phyloP scores from a whole-genome alignment of 2,329 filamentous ascomycete genomes.

The Fusarium pseudograminearum region DNA sequence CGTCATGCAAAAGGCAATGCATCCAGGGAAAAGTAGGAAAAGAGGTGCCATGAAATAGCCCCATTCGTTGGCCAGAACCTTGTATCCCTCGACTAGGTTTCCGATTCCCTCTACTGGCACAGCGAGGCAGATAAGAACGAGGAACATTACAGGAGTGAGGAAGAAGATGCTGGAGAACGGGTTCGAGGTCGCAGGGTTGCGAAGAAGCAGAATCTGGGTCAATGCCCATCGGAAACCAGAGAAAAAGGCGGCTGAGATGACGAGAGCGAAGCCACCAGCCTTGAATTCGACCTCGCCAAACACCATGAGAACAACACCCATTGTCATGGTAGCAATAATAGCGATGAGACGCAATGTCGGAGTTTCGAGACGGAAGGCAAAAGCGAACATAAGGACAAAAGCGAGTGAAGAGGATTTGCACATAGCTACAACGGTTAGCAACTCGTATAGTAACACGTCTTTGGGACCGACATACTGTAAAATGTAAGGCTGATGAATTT shows the following conservation, averaged over 20 bases:
- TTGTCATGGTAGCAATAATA: conserved; percentile 92
- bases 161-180: conserved; percentile 98
- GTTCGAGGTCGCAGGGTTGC: conserved; percentile 94
- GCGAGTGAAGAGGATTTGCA: conserved; percentile 97
- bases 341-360: conserved; percentile 86
- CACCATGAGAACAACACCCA: conserved; percentile 97
- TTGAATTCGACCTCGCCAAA: conserved; percentile 94
- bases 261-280: conserved; percentile 85
- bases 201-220: conserved; percentile 94
- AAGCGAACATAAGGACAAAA: conserved; percentile 95
- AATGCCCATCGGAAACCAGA: conserved; percentile 98
- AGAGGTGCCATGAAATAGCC: conserved; percentile 74
- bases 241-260: conserved; percentile 94
- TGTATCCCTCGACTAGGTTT: conserved; percentile 74
- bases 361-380: conserved; percentile 89
- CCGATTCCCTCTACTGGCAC: conserved; percentile 85
- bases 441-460: not conserved
- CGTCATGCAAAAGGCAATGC: conserved; percentile 96
- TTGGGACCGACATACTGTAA: conserved; percentile 73
- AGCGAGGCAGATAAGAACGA: conserved; percentile 82
- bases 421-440: conserved; percentile 72
- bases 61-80: conserved; percentile 72
- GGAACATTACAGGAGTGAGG: conserved; percentile 96
- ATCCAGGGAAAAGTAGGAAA: conserved; percentile 89
- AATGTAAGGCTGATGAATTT: conserved; percentile 98